Conservation (phyloP, 179 eudicot genomes). For the Kewa caespitosa region DNA sequence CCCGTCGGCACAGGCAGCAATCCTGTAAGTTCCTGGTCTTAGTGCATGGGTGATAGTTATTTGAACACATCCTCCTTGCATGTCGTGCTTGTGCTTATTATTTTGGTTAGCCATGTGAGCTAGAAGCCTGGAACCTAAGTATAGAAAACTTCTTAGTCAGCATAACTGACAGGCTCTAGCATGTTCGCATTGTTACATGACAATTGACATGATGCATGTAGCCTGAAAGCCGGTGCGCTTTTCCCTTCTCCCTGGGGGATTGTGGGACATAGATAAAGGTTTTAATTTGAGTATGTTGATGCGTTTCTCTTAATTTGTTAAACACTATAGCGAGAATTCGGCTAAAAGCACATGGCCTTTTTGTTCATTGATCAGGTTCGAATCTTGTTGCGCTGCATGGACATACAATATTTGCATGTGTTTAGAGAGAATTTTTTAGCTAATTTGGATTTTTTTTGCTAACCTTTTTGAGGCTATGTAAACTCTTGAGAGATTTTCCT, state of each 20-base stretch:
- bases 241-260: neutral
- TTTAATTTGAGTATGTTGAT: neutral
- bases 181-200: neutral
- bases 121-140: neutral
- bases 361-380: neutral
- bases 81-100: neutral
- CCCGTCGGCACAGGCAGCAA: conserved; percentile 98
- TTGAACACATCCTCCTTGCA: neutral
- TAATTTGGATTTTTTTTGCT: neutral
- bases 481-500: neutral
- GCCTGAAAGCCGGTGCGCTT: neutral
- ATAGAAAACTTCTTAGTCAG: neutral
- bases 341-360: neutral
- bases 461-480: neutral
- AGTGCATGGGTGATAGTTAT: neutral
- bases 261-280: neutral
- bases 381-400: neutral
- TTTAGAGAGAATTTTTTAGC: no score
- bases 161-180: neutral
- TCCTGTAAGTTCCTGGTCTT: conserved; percentile 66
- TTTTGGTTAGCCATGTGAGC: neutral
- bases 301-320: neutral
- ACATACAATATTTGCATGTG: neutral
- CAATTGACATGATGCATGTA: neutral
- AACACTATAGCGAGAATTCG: neutral